phyloP scores from a whole-genome alignment of 257 asterid genomes.

The Solanum megistacrolobum region DNA sequence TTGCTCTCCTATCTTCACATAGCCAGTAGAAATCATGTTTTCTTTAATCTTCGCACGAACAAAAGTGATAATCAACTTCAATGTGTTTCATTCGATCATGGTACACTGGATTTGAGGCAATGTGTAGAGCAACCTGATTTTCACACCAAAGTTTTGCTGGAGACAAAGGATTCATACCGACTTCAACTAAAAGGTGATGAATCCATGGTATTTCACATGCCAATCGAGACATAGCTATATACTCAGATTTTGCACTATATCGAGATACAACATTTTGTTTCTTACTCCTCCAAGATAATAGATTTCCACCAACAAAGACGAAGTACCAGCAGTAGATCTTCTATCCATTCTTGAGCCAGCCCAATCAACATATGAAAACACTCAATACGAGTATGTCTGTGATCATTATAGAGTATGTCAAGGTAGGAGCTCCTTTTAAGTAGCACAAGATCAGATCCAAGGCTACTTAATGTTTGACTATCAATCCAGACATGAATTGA shows the following conservation, averaged over 20 bases:
- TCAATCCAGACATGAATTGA: not conserved
- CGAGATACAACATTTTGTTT: not conserved
- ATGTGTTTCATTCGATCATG: not conserved
- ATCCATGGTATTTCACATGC: not conserved
- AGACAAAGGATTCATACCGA: not conserved
- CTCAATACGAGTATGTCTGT: not conserved
- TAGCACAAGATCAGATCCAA: not conserved
- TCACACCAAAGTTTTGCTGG: not conserved
- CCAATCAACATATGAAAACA: not conserved
- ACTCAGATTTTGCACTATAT: not conserved
- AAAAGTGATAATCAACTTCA: not conserved
- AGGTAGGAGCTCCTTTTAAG: not conserved
- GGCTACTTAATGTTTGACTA: not conserved
- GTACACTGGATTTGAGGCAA: not conserved
- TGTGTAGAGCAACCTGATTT: not conserved
- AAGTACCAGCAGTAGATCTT: not conserved
- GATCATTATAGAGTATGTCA: not conserved
- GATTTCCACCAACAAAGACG: not conserved
- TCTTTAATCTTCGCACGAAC: not conserved
- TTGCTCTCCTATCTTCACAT: not conserved
- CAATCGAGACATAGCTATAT: not conserved
- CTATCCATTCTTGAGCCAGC: not conserved
- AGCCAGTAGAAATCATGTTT: not conserved
- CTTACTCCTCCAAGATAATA: not conserved
- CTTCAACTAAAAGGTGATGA: not conserved